Conservation (phyloP, 2,329 filamentous ascomycete genomes). For the Gliomastix tumulicola region DNA sequence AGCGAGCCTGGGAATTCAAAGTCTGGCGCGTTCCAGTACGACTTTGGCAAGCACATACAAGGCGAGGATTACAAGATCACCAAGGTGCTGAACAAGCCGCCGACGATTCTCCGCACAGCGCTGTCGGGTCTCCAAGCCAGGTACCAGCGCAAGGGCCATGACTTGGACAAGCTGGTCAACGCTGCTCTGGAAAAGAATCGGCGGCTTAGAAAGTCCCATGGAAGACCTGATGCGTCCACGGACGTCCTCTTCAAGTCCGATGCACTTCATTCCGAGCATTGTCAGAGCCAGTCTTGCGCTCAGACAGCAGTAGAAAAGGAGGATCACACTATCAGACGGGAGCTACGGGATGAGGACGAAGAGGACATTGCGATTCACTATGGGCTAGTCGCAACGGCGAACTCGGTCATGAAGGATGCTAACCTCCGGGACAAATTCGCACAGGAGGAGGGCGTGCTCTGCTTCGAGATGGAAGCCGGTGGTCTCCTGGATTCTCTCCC, state of each 20-base stretch:
- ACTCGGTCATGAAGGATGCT: slow-evolving; percentile 11
- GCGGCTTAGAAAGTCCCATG: neutral
- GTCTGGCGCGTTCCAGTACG: slow-evolving; percentile 6
- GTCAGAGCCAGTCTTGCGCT: neutral
- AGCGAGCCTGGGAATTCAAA: neutral
- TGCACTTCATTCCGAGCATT: neutral
- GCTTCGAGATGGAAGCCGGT: slow-evolving; percentile 9
- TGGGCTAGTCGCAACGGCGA: slow-evolving; percentile 7
- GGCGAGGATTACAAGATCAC: slow-evolving; percentile 3
- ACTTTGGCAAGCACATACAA: slow-evolving; percentile 8
- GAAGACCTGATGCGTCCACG: neutral
- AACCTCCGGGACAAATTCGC: slow-evolving; percentile 13
- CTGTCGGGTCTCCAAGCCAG: neutral
- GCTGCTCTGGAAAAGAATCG: neutral
- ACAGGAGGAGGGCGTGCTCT: slow-evolving; percentile 7
- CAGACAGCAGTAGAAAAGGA: neutral
- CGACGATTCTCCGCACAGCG: neutral
- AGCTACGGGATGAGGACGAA: neutral
- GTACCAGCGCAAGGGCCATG: neutral
- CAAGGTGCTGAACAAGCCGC: slow-evolving; percentile 2
- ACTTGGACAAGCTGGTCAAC: neutral
- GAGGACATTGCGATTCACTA: slow-evolving; percentile 8
- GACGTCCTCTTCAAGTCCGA: neutral
- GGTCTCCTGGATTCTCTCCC: slow-evolving; percentile 10
- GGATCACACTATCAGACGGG: neutral